Percentiles rank a stretch among this genome's conserved stretches.
These are phyloP conservation scores for Pholiota microspora DNA, from an alignment of 768 basidiomycete genomes.

Conservation along the genomic window DNA sequence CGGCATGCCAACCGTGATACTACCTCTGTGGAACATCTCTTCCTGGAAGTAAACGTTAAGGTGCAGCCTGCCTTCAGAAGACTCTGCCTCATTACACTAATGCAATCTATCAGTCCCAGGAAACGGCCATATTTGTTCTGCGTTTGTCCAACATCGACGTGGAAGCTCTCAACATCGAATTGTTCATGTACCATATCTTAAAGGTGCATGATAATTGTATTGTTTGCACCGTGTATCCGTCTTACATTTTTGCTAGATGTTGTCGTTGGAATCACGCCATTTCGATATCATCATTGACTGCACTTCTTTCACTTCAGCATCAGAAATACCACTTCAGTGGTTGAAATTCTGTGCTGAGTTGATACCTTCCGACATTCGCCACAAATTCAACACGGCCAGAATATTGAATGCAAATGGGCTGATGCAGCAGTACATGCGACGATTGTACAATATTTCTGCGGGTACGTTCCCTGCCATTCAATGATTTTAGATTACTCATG, in stretches of 20 bases:
- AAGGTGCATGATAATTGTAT: conserved; percentile 40
- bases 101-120: conserved; percentile 23
- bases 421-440: conserved; percentile 71
- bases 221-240: not conserved
- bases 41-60: conserved; percentile 52
- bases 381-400: conserved; percentile 57
- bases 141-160: conserved; percentile 71
- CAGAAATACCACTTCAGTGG: conserved; percentile 82
- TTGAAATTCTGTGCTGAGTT: conserved; percentile 75
- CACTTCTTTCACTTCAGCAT: conserved; percentile 70
- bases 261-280: conserved; percentile 44
- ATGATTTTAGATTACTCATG: not conserved
- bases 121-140: conserved; percentile 61
- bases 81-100: not conserved
- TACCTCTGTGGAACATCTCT: conserved; percentile 62
- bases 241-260: conserved; percentile 35
- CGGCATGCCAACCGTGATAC: conserved; percentile 61
- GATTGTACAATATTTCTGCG: conserved; percentile 70
- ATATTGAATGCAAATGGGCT: conserved; percentile 74
- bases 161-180: conserved; percentile 75
- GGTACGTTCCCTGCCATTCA: conserved; percentile 27
- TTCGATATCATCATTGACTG: conserved; percentile 83
- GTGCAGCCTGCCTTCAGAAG: conserved; percentile 30
- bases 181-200: conserved; percentile 76
- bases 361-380: conserved; percentile 66